Percentiles rank a stretch among this genome's conserved stretches.
phyloP scores from a whole-genome alignment of 192 early-diverging fungal species.

The Polychytrium aggregatum region DNA sequence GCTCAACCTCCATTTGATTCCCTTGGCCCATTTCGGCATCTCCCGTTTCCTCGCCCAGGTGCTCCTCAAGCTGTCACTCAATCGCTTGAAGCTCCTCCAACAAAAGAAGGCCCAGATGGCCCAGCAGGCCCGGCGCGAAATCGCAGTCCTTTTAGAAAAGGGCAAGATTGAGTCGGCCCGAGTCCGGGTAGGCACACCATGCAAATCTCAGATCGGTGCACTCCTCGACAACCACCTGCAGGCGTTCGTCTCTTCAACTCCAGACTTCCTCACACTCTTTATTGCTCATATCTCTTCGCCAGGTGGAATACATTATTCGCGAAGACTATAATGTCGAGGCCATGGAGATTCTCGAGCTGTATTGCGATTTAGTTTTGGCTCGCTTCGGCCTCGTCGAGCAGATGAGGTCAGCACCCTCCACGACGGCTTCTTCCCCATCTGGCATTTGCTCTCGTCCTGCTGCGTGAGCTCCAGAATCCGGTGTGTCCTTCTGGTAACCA shows the following conservation, averaged over 20 bases:
- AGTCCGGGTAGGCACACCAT: constrained; percentile 63
- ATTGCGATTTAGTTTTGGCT: constrained; percentile 77
- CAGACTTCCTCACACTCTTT: not conserved
- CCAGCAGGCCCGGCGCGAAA: constrained; percentile 65
- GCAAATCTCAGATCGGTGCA: no score
- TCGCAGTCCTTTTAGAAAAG: constrained; percentile 65
- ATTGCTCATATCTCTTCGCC: not conserved
- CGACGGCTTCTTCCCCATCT: no score
- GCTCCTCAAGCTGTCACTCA: constrained; percentile 77
- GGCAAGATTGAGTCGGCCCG: constrained; percentile 80
- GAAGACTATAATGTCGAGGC: constrained; percentile 91
- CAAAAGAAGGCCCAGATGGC: constrained; percentile 73
- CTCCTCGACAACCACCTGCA: no score
- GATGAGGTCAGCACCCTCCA: constrained; percentile 60
- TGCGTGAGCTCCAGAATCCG: no score
- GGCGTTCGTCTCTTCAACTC: no score
- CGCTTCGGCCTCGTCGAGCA: constrained; percentile 80
- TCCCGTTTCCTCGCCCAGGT: constrained; percentile 35
- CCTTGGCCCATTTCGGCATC: no score
- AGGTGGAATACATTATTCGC: constrained; percentile 80
- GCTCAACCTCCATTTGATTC: no score
- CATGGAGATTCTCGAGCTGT: constrained; percentile 85
- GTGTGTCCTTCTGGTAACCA: no score
- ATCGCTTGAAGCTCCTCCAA: constrained; percentile 78
- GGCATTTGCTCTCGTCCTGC: constrained; percentile 1